Base-by-base conservation (phyloP, 169 alveolate species). In the Plasmodium reichenowi region DNA sequence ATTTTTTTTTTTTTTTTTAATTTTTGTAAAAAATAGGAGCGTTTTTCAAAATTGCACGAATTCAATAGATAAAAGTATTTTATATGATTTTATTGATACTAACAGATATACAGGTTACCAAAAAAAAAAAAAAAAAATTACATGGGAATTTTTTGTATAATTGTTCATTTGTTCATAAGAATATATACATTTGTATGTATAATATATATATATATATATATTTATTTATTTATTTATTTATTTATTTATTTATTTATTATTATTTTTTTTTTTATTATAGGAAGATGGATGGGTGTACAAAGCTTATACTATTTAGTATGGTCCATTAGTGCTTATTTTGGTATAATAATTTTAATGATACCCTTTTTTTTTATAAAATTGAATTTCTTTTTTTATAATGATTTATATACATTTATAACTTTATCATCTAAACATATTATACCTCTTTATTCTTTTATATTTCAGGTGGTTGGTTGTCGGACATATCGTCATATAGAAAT, bases 261-360 rank as follows among this genome's bases (percentile, higher is more conserved):
- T 48, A 15, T 38, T 73, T 32, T 73, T 73, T n/a, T 8, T 47
- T 9, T 32, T 9, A 24, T 2, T 47, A 3, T 68, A 76, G 89
- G 89, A 13, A 50, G 76, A 12, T 76, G 89, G 89, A 76, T 76
- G 89, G 89, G 89, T 64, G 75, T 76, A 56, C 89, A 76, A 76
- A 76, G 89, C 47, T 76, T 76, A 58, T 76, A 76, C 75, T 76
- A 76, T 50, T 17, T 64, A 43, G 89, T 76, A 15, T 76, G 89
- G 89, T 76, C 89, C 12, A 76, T 76, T 66, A 76, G 89, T 45
- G 89, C 89, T 13, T 76, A 76, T 56, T 76, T 76, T 66, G 89
- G 89, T 76, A 63, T 24, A 58, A 63, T 20, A 17, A 60, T 52
- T n/a, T 52, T 32, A 74, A 8, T 17, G 15, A 50, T 38, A 22